These are phyloP conservation scores for Pseudocercospora fuligena DNA, from an alignment of 2,329 filamentous ascomycete genomes.

Conservation along the genomic window DNA sequence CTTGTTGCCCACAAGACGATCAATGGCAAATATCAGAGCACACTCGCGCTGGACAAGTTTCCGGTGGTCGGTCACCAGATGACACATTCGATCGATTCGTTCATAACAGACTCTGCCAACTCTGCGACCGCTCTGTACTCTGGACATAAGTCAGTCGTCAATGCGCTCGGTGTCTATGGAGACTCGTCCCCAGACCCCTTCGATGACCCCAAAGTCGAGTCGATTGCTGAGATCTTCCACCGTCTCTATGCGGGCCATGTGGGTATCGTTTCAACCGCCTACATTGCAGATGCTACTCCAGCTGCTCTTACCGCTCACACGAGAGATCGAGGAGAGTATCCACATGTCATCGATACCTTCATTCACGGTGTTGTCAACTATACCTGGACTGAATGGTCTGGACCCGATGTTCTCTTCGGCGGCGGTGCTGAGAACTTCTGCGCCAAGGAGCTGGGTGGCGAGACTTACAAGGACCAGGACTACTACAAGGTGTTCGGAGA, in stretches of 20 bases:
- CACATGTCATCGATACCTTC: conserved; percentile 74
- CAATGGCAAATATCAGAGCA: conserved; percentile 81
- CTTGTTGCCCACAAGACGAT: conserved; percentile 80
- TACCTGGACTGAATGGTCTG: conserved; percentile 75
- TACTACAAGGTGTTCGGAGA: conserved; percentile 74
- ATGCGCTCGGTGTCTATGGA: conserved; percentile 79
- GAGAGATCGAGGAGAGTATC: conserved; percentile 70
- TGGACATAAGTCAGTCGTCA: conserved; percentile 83
- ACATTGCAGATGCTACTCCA: conserved; percentile 80
- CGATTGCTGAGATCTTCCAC: conserved; percentile 76
- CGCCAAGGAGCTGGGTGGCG: conserved; percentile 56
- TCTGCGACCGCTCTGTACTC: conserved; percentile 80
- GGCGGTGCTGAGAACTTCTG: conserved; percentile 83
- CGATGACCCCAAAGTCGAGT: conserved; percentile 87
- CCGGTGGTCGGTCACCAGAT: conserved; percentile 78
- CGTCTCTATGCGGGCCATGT: conserved; percentile 67
- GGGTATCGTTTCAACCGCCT: conserved; percentile 76
- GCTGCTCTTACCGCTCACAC: conserved; percentile 76
- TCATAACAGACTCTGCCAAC: conserved; percentile 87
- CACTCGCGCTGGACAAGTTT: conserved; percentile 76
- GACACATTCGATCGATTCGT: conserved; percentile 79
- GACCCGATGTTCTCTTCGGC: conserved; percentile 79
- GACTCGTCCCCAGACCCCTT: conserved; percentile 75
- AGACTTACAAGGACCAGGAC: conserved; percentile 71
- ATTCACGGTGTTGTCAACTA: conserved; percentile 79